Base-by-base conservation (phyloP, 2,329 filamentous ascomycete genomes). In the Neonectria ditissima region DNA sequence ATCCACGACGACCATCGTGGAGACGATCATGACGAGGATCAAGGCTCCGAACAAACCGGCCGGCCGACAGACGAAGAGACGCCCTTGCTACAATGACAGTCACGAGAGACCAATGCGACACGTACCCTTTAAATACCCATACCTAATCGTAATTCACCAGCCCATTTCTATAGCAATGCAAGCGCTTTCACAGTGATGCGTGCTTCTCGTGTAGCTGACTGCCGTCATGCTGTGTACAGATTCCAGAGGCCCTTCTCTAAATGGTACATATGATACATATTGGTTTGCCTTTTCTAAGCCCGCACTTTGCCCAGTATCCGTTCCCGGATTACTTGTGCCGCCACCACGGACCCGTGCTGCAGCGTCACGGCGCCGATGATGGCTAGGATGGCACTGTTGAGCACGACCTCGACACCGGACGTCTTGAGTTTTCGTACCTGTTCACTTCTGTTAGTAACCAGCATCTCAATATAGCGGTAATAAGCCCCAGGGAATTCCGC, bases 331-430 rank as follows among this genome's bases (percentile, higher is more conserved):
- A 97, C 80, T 77, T 87, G 86, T 68, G 89, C 91, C 62, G 95
- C 94, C 59, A 92, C 87, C 47, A 90, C 89, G 39, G 91, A 92
- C 50, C 96, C 96, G 70, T 92, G 89, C 78, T 97, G 93, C 74
- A 99, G 82, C n/a, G 93, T 90, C 56, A 99, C 80, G 11, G 96
- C 96, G 22, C 96, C 96, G 47, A 98, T 82, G 59, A 99, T 91
- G 48, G 94, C 93, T 76, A 94, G 93, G 59, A 99, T 74, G 4
- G 93, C 88, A 65, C 93, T 90, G 52, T 91, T 87, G 59, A 97
- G 82, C 24, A 98, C 90, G 4, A 90, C 83, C 26, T 92, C 87
- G 28, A 91, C 79, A 69, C 96, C 96, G 0, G 93, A 97, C 18
- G 82, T 81, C 55, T 86, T 78, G 57, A 97, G 84, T 71, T 94